A percentile compares a stretch with the other conserved stretches of the same genome.
These are phyloP conservation scores for Dichomitus squalens DNA, from an alignment of 1,284 basidiomycete species.

Conservation along the genomic window DNA sequence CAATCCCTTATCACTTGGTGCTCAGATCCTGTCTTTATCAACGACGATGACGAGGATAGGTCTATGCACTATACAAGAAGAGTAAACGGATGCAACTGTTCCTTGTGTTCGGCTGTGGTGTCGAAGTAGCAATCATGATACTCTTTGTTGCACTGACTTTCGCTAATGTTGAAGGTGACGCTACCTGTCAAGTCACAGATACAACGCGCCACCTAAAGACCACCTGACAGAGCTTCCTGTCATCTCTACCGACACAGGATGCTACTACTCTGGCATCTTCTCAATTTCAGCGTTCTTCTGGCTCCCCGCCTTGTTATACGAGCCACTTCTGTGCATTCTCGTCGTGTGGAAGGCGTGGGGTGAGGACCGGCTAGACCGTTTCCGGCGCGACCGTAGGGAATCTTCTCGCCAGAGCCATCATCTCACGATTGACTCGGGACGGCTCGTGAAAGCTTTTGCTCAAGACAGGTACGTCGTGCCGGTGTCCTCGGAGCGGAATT, in stretches of 20 bases:
- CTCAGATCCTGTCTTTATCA: too few relatives aligned
- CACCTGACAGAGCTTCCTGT: conserved; percentile 25
- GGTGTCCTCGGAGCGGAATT: neutral
- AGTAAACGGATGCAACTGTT: conserved; percentile 20
- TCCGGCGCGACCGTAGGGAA: neutral
- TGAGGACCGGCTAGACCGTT: neutral
- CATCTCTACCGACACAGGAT: conserved; percentile 30
- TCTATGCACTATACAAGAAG: conserved; percentile 30
- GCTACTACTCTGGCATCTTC: conserved; percentile 27
- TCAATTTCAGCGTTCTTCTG: conserved; percentile 29
- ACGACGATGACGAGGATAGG: conserved; percentile 12
- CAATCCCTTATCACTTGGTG: neutral
- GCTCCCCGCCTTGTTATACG: conserved; percentile 29
- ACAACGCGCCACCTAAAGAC: too few relatives aligned
- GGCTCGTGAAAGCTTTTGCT: neutral
- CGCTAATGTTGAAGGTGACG: conserved; percentile 20
- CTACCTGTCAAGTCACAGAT: neutral
- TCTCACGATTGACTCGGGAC: neutral
- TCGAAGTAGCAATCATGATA: conserved; percentile 27
- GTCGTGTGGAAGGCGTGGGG: conserved; percentile 30
- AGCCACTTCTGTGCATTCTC: conserved; percentile 29
- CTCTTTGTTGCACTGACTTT: conserved; percentile 28
- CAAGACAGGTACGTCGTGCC: neutral
- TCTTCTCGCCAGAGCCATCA: too few relatives aligned
- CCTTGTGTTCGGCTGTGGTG: conserved; percentile 18